These are phyloP conservation scores for Talaromyces rugulosus DNA, from an alignment of 2,329 filamentous ascomycete species.

Conservation along the genomic window DNA sequence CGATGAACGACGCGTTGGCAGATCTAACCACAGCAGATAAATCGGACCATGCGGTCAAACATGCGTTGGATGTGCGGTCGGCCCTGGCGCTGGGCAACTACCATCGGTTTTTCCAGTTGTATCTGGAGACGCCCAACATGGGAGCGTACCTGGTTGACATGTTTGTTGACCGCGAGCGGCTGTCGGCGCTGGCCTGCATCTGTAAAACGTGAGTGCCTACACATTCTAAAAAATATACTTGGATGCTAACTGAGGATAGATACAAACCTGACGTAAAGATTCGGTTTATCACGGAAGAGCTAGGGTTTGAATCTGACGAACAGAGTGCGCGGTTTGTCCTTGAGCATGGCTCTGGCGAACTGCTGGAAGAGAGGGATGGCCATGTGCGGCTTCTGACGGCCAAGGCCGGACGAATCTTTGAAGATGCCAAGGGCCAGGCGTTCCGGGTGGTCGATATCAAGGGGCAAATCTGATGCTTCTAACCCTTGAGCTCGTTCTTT, in stretches of 20 bases:
- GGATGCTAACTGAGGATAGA: slow-evolving; percentile 55
- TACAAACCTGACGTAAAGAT: slow-evolving; percentile 89
- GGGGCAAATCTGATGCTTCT: slow-evolving; percentile 66
- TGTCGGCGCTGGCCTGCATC: slow-evolving; percentile 84
- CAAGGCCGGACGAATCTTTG: slow-evolving; percentile 71
- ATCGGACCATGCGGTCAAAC: slow-evolving; percentile 74
- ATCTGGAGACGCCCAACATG: slow-evolving; percentile 92
- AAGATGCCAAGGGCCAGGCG: slow-evolving; percentile 65
- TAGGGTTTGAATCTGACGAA: slow-evolving; percentile 89
- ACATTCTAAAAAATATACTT: background rate
- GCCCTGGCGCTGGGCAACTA: slow-evolving; percentile 92
- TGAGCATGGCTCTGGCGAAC: slow-evolving; percentile 68
- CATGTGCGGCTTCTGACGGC: slow-evolving; percentile 69
- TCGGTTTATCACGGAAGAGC: slow-evolving; percentile 89
- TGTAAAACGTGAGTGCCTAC: slow-evolving; percentile 79
- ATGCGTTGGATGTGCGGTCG: slow-evolving; percentile 86
- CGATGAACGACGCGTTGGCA: slow-evolving; percentile 96
- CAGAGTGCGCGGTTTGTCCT: slow-evolving; percentile 89
- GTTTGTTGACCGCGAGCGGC: slow-evolving; percentile 91
- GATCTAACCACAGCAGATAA: slow-evolving; percentile 99
- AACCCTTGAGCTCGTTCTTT: background rate
- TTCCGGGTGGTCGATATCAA: slow-evolving; percentile 94
- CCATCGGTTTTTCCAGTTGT: slow-evolving; percentile 95
- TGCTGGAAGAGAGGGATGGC: slow-evolving; percentile 73
- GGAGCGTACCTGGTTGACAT: slow-evolving; percentile 98